A percentile compares a stretch with the other conserved stretches of the same genome.
phyloP scores from a whole-genome alignment of 768 basidiomycete species.

The Tulasnella sp. region DNA sequence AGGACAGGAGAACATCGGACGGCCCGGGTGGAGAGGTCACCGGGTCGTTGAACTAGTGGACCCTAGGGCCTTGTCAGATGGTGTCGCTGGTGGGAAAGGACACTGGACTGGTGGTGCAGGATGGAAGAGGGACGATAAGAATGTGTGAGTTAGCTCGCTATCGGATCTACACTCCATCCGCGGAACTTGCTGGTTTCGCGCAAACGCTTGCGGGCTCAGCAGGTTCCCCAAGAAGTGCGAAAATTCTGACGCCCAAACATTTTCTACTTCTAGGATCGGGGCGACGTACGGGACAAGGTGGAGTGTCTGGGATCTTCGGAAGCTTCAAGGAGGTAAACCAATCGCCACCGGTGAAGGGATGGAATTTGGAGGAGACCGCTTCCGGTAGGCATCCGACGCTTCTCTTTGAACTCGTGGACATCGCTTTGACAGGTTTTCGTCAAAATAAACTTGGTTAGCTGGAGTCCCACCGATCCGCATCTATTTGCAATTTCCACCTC shows the following conservation, averaged over 20 bases:
- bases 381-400: slow-evolving; percentile 38
- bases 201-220: background rate
- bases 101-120: slow-evolving; percentile 49
- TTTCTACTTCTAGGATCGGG: slow-evolving; percentile 43
- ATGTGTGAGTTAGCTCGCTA: slow-evolving; percentile 48
- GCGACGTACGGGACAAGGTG: slow-evolving; percentile 62
- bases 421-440: background rate
- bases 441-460: slow-evolving; percentile 33
- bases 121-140: slow-evolving; percentile 57
- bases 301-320: slow-evolving; percentile 64
- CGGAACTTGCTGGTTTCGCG: too few species aligned
- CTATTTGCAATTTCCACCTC: slow-evolving; percentile 67
- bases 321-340: slow-evolving; percentile 64
- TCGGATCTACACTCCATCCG: background rate
- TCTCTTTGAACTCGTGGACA: background rate
- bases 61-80: slow-evolving; percentile 47
- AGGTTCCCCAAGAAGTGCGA: too few species aligned
- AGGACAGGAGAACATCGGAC: slow-evolving; percentile 32
- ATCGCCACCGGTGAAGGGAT: slow-evolving; percentile 49
- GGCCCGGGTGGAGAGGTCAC: slow-evolving; percentile 41
- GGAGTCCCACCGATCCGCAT: slow-evolving; percentile 65
- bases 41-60: slow-evolving; percentile 63
- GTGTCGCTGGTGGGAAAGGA: slow-evolving; percentile 34
- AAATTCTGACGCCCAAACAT: background rate
- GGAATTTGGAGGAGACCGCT: slow-evolving; percentile 52